Evolutionary conservation across 345 rosid species (phyloP), one percentile per base, ranked within the genome.

Genomic region (Eucalyptus cloeziana): DNA sequence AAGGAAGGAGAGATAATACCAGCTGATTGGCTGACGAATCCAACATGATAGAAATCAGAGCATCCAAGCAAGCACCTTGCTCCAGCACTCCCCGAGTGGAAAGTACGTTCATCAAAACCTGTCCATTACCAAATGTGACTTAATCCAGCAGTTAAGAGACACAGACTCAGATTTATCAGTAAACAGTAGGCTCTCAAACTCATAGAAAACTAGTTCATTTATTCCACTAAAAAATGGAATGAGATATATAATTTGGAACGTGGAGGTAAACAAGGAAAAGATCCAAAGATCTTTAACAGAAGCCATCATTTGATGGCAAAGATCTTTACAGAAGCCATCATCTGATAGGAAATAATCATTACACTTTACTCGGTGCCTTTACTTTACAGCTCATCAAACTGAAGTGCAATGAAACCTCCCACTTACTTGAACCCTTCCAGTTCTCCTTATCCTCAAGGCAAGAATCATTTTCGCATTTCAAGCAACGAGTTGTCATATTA

Each of bases 51-150:
- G 99, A 93, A 89, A 96, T 93, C 83, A 97, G 91, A 88, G 99
- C 97, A 93, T 98, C 99, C 92, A 98, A 93, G 91, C 99, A 97
- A 43, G 97, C 99, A 87, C 97, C 97, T 95, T 96, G 97, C 91
- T 95, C 99, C 80, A 92, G 90, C 24, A 92, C 99, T 89, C 98
- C 98, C 87, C 96, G 93, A 81, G 94, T 95, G 56, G 99, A 94
- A 87, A 98, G 91, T 67, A 97, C 91, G 92, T 94, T 95, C 97
- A 94, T 92, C 91, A 94, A 91, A 85, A 93, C 91, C 93, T 93
- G 86, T 89, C 87, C 71, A 87, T 88, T 54, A 24, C 79, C 51
- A 60, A 81, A 88, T 37, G 80, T n/a, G 13, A 43, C 31, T 60
- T 12, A 88, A 79, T 33, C 50, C 80, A 31, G 37, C n/a, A 76